phyloP scores from a whole-genome alignment of 2,329 filamentous ascomycete species.

The Nannizziopsis barbatae region DNA sequence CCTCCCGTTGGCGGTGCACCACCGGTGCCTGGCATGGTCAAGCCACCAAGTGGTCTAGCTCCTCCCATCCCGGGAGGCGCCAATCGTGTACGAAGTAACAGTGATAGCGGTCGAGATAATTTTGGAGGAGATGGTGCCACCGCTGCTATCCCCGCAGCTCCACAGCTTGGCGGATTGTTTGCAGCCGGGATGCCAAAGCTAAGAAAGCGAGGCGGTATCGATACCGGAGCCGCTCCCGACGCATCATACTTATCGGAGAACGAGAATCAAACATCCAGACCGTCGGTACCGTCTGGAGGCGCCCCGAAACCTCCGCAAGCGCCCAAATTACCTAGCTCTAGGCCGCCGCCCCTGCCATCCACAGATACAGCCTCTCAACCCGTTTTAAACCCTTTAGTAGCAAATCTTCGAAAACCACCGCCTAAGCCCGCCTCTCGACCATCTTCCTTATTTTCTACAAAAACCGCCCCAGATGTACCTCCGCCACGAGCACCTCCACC shows the following conservation, averaged over 20 bases:
- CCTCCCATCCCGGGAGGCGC: constrained; percentile 44
- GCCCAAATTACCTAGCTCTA: constrained; percentile 44
- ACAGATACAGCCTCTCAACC: constrained; percentile 39
- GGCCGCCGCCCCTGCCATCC: constrained; percentile 39
- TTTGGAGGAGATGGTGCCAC: constrained; percentile 28
- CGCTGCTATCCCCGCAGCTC: constrained; percentile 46
- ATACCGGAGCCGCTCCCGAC: constrained; percentile 60
- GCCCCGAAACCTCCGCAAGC: constrained; percentile 48
- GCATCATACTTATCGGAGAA: constrained; percentile 72
- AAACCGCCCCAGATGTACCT: constrained; percentile 39
- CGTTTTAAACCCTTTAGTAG: constrained; percentile 43
- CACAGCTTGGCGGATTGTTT: constrained; percentile 79
- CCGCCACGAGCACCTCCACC: constrained; percentile 58
- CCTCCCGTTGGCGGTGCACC: constrained; percentile 64
- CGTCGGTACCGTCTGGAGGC: constrained; percentile 41
- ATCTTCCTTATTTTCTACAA: constrained; percentile 48
- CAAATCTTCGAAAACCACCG: constrained; percentile 50
- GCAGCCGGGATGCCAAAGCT: constrained; percentile 92
- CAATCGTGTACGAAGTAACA: constrained; percentile 70
- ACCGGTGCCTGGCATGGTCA: constrained; percentile 57
- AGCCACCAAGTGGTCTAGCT: constrained; percentile 53
- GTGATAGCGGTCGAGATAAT: constrained; percentile 49
- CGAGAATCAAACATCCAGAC: constrained; percentile 48
- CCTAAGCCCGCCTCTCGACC: constrained; percentile 45
- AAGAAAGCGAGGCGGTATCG: constrained; percentile 72